Base-by-base conservation (phyloP, 2,329 filamentous ascomycete genomes). In the Colletotrichum australisinense region DNA sequence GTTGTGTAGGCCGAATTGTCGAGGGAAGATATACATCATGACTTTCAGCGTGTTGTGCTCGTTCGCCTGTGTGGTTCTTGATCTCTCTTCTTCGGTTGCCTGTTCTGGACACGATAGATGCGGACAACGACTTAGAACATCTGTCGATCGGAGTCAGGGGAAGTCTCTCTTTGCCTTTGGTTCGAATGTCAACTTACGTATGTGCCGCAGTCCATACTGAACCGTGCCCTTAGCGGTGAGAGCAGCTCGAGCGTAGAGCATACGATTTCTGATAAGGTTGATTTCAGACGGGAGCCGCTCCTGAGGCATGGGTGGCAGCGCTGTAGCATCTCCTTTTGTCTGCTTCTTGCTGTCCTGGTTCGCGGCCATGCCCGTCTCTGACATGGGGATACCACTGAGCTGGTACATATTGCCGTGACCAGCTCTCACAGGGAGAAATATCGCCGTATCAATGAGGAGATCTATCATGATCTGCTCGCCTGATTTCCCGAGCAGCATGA, bases 11-110 rank as follows among this genome's bases (percentile, higher is more conserved):
- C 91, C 90, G 79, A 98, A 98, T 78, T 98, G 95, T 12, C 93
- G 89, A 38, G 97, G 97, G 77, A 99, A 99, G 1, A 99, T 92
- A 81, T 98, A 96, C 86, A 96, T 97, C 89, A 98, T 90, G 24
- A 97, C 83, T 76, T 93, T 94, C 12, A 91, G 79, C 0, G 91
- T 93, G 75, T 93, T 88, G 14, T 82, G 79, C 1, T 85, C 78
- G 77, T 89, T 84, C 12, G 57, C 65, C 57, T 63, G 38, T 14
- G 26, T 49, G 69, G 12, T 38, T 22, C 60, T 35, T 2, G 35
- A 24, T 12, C 11, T 58, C 6, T 46, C 38, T 19, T 53, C 32
- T 1, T 46, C 12, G 5, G 16, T 22, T 6, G 35, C 22, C 56
- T 59, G 42, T 22, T 64, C 60, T 4, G 32, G 7, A 55, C 7